phyloP scores from a whole-genome alignment of 2,329 filamentous ascomycete species.

The Pseudopithomyces chartarum region DNA sequence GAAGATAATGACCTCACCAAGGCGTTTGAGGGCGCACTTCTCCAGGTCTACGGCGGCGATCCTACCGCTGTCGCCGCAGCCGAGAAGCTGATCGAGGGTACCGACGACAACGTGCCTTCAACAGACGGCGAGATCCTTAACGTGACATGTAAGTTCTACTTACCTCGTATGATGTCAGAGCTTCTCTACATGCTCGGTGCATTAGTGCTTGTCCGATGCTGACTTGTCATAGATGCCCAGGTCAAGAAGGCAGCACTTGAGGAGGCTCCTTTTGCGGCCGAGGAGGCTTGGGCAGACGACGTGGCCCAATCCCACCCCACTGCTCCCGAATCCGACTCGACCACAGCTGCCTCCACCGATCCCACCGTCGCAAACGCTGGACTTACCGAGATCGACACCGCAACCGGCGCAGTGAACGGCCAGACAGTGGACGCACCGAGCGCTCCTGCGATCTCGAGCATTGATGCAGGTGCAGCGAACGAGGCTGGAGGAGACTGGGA shows the following conservation, averaged over 20 bases:
- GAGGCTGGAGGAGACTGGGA: conserved; percentile 72
- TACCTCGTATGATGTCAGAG: not conserved
- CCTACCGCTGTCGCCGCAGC: conserved; percentile 74
- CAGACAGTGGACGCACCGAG: conserved; percentile 28
- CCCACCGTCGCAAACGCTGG: conserved; percentile 70
- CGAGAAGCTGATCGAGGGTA: conserved; percentile 76
- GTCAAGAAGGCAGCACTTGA: conserved; percentile 59
- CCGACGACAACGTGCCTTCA: conserved; percentile 68
- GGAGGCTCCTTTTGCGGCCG: conserved; percentile 60
- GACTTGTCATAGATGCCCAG: conserved; percentile 55
- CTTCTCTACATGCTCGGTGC: not conserved
- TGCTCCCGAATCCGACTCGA: conserved; percentile 39
- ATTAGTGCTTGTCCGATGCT: conserved; percentile 8
- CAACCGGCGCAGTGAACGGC: conserved; percentile 35
- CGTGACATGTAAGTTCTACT: conserved; percentile 69
- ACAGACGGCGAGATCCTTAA: conserved; percentile 68
- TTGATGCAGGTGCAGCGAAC: conserved; percentile 51
- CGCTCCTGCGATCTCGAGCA: conserved; percentile 44
- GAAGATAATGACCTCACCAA: conserved; percentile 76
- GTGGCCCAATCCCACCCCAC: conserved; percentile 51
- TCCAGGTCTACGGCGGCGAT: conserved; percentile 80
- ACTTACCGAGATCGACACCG: conserved; percentile 67
- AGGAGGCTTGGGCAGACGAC: conserved; percentile 56
- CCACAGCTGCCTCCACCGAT: conserved; percentile 58
- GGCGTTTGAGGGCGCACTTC: conserved; percentile 79